These are phyloP conservation scores for Ustilago xerochloae DNA, from an alignment of 1,284 basidiomycete species.

Conservation along the genomic window DNA sequence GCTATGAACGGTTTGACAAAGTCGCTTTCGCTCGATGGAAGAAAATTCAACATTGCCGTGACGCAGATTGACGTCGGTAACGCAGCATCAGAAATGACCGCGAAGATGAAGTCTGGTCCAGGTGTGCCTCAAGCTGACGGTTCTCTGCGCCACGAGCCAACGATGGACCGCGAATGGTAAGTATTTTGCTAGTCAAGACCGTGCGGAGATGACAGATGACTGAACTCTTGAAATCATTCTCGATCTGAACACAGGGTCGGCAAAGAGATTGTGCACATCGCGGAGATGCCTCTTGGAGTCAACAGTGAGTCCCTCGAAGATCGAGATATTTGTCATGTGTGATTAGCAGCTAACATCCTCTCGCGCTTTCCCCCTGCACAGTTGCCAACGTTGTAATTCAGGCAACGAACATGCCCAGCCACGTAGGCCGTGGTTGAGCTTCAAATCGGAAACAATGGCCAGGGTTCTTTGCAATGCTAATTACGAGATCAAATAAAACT, in stretches of 20 bases:
- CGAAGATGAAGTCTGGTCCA: constrained; percentile 46
- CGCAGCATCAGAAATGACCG: constrained; percentile 56
- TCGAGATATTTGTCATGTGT: not conserved
- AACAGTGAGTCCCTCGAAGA: constrained; percentile 36
- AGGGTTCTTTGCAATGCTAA: constrained; percentile 4
- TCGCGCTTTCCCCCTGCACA: constrained; percentile 2
- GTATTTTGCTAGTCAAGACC: constrained; percentile 1
- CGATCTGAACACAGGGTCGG: constrained; percentile 29
- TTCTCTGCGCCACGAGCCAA: constrained; percentile 46
- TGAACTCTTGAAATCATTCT: not conserved
- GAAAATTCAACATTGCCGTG: constrained; percentile 52
- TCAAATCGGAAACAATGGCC: no score
- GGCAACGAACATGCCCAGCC: constrained; percentile 56
- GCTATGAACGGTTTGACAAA: constrained; percentile 57
- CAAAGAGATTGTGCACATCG: constrained; percentile 52
- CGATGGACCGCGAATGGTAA: constrained; percentile 49
- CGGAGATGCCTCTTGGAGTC: constrained; percentile 54
- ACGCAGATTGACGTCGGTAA: constrained; percentile 61
- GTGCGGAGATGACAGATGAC: not conserved
- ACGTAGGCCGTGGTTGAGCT: constrained; percentile 50
- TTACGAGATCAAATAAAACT: not conserved
- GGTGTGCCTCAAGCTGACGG: constrained; percentile 56
- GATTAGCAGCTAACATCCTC: not conserved
- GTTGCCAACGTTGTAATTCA: constrained; percentile 47
- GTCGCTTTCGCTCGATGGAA: constrained; percentile 53